Conservation (phyloP, 2,329 filamentous ascomycete species). For the Tetracladium maxilliforme region DNA sequence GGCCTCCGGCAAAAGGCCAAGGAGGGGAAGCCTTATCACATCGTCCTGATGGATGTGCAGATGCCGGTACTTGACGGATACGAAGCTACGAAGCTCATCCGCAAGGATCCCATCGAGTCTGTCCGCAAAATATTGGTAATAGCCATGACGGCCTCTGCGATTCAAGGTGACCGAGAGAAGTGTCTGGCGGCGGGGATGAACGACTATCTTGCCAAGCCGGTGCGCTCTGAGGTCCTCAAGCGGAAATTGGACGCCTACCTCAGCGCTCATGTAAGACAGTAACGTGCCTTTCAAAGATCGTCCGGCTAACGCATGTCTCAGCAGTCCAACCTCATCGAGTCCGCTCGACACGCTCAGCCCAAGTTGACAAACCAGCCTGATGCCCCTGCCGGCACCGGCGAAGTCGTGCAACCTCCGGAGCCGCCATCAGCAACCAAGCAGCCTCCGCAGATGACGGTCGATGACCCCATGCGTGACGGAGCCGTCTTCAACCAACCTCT, state of each 20-base stretch:
- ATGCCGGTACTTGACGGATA: constrained; percentile 93
- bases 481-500: too few relatives aligned
- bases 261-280: constrained; percentile 8
- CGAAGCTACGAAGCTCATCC: constrained; percentile 73
- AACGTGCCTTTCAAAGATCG: too few relatives aligned
- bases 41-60: constrained; percentile 91
- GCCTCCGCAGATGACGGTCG: too few relatives aligned
- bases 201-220: constrained; percentile 90
- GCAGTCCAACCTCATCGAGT: constrained; percentile 18
- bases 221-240: constrained; percentile 76
- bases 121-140: constrained; percentile 83
- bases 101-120: constrained; percentile 58
- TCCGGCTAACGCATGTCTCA: too few relatives aligned
- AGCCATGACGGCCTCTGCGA: constrained; percentile 92
- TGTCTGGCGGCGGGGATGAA: constrained; percentile 96
- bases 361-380: too few relatives aligned
- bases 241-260: constrained; percentile 64
- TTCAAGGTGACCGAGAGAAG: constrained; percentile 88
- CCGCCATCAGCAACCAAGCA: too few relatives aligned
- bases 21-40: constrained; percentile 67
- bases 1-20: constrained; percentile 60
- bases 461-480: too few relatives aligned
- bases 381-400: too few relatives aligned
- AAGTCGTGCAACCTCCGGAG: too few relatives aligned
- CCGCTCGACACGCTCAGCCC: too few relatives aligned